phyloP scores from a whole-genome alignment of 2,329 filamentous ascomycete genomes.

The Pezicula carpinea region DNA sequence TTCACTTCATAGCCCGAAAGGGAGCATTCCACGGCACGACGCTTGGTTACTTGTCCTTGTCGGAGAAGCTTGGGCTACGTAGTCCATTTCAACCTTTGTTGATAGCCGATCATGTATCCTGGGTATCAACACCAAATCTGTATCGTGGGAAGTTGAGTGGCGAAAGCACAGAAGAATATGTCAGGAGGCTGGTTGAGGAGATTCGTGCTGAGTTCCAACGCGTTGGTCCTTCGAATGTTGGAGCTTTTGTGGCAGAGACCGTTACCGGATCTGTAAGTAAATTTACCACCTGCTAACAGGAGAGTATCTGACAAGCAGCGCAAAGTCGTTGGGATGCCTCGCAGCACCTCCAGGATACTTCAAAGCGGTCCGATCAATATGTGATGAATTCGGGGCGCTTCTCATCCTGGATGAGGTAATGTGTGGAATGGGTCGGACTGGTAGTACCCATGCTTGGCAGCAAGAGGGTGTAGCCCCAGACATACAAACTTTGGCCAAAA shows the following conservation, averaged over 20 bases:
- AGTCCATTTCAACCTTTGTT: slow-evolving; percentile 51
- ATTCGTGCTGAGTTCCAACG: slow-evolving; percentile 54
- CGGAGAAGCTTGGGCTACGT: slow-evolving; percentile 50
- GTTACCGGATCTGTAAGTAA: slow-evolving; percentile 48
- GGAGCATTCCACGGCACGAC: slow-evolving; percentile 66
- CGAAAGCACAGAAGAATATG: slow-evolving; percentile 48
- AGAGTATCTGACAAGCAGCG: background rate
- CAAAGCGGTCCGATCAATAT: slow-evolving; percentile 57
- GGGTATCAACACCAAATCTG: slow-evolving; percentile 55
- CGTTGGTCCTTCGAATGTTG: slow-evolving; percentile 54
- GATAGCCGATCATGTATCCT: slow-evolving; percentile 41
- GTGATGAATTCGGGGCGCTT: slow-evolving; percentile 62
- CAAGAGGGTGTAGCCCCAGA: slow-evolving; percentile 50
- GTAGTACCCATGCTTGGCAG: slow-evolving; percentile 47
- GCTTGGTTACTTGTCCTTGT: slow-evolving; percentile 51
- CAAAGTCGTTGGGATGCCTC: slow-evolving; percentile 56
- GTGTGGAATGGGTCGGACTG: slow-evolving; percentile 46
- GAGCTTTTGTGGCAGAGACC: slow-evolving; percentile 60
- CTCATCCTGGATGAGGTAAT: slow-evolving; percentile 68
- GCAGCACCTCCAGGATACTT: slow-evolving; percentile 63
- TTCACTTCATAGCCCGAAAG: slow-evolving; percentile 49
- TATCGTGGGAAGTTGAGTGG: slow-evolving; percentile 47
- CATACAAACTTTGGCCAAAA: slow-evolving; percentile 60
- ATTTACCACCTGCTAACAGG: too few relatives aligned
- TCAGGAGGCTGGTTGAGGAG: slow-evolving; percentile 51